Conservation (phyloP, 208 protist genomes). For the Vickermania ingenoplastis region DNA sequence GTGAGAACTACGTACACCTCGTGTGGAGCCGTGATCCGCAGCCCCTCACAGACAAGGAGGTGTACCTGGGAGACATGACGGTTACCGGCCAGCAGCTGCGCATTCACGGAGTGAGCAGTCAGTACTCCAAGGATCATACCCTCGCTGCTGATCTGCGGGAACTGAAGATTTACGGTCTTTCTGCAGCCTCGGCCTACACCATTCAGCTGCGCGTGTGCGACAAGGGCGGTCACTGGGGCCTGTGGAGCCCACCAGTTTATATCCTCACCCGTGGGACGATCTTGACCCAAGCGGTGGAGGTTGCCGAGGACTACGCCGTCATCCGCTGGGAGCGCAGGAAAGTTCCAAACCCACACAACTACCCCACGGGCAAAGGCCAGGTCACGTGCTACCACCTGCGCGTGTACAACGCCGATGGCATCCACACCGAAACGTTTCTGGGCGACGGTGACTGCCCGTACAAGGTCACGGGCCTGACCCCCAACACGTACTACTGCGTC, state of each 20-base stretch:
- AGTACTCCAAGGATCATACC: conserved; percentile 75
- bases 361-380: conserved; percentile 72
- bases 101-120: conserved; percentile 72
- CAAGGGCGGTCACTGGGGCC: conserved; percentile 76
- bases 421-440: conserved; percentile 80
- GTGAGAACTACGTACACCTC: conserved; percentile 90
- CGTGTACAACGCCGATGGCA: conserved; percentile 64
- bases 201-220: conserved; percentile 83
- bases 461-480: conserved; percentile 59
- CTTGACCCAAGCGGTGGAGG: conserved; percentile 69
- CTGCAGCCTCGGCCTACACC: conserved; percentile 75
- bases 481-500: conserved; percentile 89
- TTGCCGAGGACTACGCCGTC: conserved; percentile 82
- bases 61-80: conserved; percentile 69
- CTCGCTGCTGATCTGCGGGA: conserved; percentile 69
- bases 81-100: conserved; percentile 85
- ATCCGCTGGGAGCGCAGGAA: conserved; percentile 83
- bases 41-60: conserved; percentile 25
- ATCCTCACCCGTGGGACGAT: conserved; percentile 86
- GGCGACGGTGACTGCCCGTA: conserved; percentile 84
- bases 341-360: conserved; percentile 66
- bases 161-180: conserved; percentile 82
- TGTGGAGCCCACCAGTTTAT: conserved; percentile 73
- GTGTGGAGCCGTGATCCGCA: conserved; percentile 66
- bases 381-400: conserved; percentile 87